phyloP scores from a whole-genome alignment of 208 protist species.

The Trypanosoma lewisi region DNA sequence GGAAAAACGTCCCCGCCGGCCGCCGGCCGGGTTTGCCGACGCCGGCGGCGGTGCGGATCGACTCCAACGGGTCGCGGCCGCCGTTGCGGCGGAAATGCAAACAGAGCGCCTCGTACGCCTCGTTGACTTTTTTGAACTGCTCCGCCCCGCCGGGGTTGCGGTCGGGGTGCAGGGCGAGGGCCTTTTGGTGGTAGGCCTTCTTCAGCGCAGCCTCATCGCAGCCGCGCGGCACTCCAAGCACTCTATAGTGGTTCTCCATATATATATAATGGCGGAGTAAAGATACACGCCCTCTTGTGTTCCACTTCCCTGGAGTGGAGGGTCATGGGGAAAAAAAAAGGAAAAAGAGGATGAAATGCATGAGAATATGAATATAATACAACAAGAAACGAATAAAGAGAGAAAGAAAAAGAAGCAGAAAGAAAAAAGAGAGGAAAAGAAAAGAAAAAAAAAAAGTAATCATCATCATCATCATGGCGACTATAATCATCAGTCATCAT shows the following conservation, averaged over 20 bases:
- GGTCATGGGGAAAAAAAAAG: conserved; percentile 1
- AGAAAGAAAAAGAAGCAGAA: conserved; percentile 1
- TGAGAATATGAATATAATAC: conserved; percentile 3
- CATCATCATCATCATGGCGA: neutral
- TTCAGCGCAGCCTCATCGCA: conserved; percentile 82
- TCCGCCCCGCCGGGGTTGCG: conserved; percentile 80
- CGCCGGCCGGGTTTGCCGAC: neutral
- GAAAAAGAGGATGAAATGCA: neutral
- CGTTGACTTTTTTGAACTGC: conserved; percentile 84
- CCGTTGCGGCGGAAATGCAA: conserved; percentile 46
- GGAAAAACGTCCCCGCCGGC: neutral
- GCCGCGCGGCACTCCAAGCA: conserved; percentile 72
- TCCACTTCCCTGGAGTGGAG: too few species aligned
- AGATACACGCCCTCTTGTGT: neutral
- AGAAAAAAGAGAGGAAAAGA: conserved; percentile 12
- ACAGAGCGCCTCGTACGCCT: conserved; percentile 95
- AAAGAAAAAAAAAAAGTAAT: conserved; percentile 9
- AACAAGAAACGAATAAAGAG: neutral
- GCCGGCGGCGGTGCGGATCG: neutral
- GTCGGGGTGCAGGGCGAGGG: conserved; percentile 93
- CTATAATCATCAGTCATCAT: too few species aligned
- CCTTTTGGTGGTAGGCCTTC: conserved; percentile 91
- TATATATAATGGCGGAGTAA: neutral
- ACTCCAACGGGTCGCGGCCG: conserved; percentile 7
- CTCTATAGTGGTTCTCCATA: conserved; percentile 44